Conservation (phyloP, 2,329 filamentous ascomycete species). For the Myriosclerotinia curreyana region DNA sequence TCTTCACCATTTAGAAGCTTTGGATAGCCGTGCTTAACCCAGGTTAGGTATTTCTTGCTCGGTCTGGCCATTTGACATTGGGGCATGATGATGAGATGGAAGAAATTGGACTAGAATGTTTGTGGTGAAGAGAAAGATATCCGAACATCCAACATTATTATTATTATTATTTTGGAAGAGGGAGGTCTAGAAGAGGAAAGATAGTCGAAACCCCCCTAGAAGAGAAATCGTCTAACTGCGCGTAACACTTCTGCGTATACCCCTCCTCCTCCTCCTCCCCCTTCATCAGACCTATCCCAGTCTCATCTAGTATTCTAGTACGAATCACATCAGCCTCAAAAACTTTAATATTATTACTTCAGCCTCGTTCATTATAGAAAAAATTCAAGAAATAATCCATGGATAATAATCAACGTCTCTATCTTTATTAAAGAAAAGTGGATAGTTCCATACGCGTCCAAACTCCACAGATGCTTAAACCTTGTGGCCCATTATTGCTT, state of each 20-base stretch:
- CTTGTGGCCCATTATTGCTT: too few relatives aligned
- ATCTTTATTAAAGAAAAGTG: too few relatives aligned
- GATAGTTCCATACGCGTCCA: too few relatives aligned
- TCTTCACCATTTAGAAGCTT: slow-evolving; percentile 8
- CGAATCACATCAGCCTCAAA: not conserved
- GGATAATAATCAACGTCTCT: too few relatives aligned
- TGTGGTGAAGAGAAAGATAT: not conserved
- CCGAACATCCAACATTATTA: not conserved
- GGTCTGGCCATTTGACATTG: not conserved
- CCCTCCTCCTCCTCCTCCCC: not conserved
- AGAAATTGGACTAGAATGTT: not conserved
- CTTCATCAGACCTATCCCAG: not conserved
- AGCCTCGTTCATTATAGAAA: too few relatives aligned
- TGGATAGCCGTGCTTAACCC: not conserved
- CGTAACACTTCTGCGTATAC: not conserved
- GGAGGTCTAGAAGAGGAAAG: not conserved
- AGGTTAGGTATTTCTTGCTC: not conserved
- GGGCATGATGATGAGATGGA: not conserved
- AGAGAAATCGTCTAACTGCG: not conserved
- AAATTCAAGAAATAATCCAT: too few relatives aligned
- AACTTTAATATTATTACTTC: not conserved
- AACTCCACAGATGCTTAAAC: too few relatives aligned
- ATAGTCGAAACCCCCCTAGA: not conserved
- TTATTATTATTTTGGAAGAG: not conserved
- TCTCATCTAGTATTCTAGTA: not conserved